Evolutionary conservation across 495 filamentous ascomycete genomes (phyloP).

Genomic region (Baudoinia panamericana): DNA sequence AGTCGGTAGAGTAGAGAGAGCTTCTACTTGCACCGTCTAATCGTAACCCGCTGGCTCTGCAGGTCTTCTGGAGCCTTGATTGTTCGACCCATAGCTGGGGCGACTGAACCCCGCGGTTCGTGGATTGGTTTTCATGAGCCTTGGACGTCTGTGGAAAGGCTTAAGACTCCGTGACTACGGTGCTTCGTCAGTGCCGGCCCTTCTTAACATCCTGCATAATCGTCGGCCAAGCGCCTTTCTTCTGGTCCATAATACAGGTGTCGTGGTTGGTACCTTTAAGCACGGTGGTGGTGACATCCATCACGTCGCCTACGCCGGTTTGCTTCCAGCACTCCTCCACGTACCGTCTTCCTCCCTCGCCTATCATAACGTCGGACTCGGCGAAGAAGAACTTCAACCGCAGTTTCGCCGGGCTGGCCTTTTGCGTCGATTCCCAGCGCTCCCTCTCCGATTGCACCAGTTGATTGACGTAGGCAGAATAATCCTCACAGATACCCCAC

Average conservation of each 20-base stretch:
- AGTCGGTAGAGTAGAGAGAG: too few relatives aligned
- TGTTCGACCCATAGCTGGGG: too few relatives aligned
- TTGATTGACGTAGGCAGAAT: constrained; percentile 8
- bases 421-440: neutral
- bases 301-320: constrained; percentile 5
- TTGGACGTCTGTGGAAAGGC: too few relatives aligned
- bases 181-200: too few relatives aligned
- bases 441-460: constrained; percentile 7
- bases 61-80: too few relatives aligned
- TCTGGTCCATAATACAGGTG: constrained; percentile 6
- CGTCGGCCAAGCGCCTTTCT: constrained; percentile 17
- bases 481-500: constrained; percentile 19
- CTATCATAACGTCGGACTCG: constrained; percentile 19
- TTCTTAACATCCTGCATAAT: constrained; percentile 10
- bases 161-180: too few relatives aligned
- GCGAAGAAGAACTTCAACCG: constrained; percentile 12
- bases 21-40: too few relatives aligned
- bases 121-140: too few relatives aligned
- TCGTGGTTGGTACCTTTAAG: constrained; percentile 19
- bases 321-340: constrained; percentile 17
- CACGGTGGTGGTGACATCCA: constrained; percentile 4
- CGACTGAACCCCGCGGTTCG: too few relatives aligned
- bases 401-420: constrained; percentile 4
- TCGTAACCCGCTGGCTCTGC: too few relatives aligned
- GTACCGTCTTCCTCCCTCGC: constrained; percentile 9